A percentile compares a stretch with the other conserved stretches of the same genome.
phyloP scores from a whole-genome alignment of 257 asterid species.

The Jacaranda mimosifolia region DNA sequence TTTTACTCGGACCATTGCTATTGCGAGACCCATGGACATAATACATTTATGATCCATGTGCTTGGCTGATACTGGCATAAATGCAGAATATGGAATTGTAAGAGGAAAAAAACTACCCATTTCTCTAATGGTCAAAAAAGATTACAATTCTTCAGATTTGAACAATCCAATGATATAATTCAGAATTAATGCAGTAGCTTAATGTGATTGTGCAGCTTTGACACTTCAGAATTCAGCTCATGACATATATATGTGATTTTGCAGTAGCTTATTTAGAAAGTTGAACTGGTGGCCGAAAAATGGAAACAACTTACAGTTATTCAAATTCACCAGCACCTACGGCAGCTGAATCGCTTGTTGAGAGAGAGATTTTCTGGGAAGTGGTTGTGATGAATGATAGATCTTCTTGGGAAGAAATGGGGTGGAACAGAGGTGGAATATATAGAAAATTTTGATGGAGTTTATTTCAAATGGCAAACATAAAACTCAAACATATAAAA shows the following conservation, averaged over 20 bases:
- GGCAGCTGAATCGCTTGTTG: background rate
- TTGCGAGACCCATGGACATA: too few relatives aligned
- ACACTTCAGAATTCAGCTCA: background rate
- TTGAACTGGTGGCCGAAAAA: background rate
- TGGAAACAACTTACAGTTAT: constrained; percentile 22
- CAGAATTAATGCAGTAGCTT: too few relatives aligned
- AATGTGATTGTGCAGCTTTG: too few relatives aligned
- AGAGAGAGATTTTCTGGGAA: too few relatives aligned
- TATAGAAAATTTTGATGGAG: constrained; percentile 28
- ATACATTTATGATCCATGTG: too few relatives aligned
- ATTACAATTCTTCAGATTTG: background rate
- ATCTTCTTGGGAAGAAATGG: constrained; percentile 12
- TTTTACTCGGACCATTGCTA: too few relatives aligned
- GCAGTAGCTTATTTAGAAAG: constrained; percentile 10
- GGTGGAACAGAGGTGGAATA: constrained; percentile 25
- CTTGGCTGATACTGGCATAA: too few relatives aligned
- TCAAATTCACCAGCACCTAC: background rate
- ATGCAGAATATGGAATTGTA: background rate
- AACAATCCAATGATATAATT: too few relatives aligned
- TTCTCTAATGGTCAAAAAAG: background rate
- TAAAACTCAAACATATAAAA: too few relatives aligned
- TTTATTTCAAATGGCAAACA: too few relatives aligned
- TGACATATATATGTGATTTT: background rate
- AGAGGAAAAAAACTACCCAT: too few relatives aligned
- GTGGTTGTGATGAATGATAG: background rate